Evolutionary conservation across 768 basidiomycete species (phyloP), one percentile per base, ranked within the genome.

Genomic region (Termitomyces sp.): DNA sequence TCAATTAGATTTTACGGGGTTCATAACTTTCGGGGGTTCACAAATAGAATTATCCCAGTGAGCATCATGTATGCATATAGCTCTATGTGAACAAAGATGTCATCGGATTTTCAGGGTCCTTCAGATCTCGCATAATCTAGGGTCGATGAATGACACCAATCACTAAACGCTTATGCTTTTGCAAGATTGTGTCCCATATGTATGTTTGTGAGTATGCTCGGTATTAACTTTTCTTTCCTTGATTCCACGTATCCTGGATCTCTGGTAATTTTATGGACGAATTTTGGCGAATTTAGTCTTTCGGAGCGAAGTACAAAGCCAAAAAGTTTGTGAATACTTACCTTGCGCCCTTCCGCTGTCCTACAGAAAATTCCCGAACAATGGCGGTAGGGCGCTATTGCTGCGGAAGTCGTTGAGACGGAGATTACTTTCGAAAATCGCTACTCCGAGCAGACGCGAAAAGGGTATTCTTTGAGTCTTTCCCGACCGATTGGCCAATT

Each of bases 391-490:
- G 51, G 45, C 57, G 57, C 45, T 38, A 58, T 58, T 47, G 34
- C 45, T 58, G 44, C 44, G 44, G 51, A 32, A 58, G 38, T 40
- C 56, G n/a, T 37, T 31, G 5, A 16, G 23, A 38, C 43, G 49
- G 42, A 58, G 27, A 53, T 53, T 25, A 47, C 50, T 52, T 37
- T 7, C n/a, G 21, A 45, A 45, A 29, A 38, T 51, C 25, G 49
- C 42, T 57, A 52, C 43, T 34, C 56, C 56, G 56, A 46, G 56
- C 56, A 52, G 25, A 57, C 21, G 56, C 56, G 56, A 57, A 51
- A 11, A 52, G 50, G 50, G 32, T 48, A 35, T 47, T 21, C 5
- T 11, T 40, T 37, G 19, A 42, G 31, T 47, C 47, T 56, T 32
- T 29, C 29, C 34, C 48, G 34, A 35, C 23, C 31, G 21, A 42